A percentile compares a stretch with the other conserved stretches of the same genome.
These are phyloP conservation scores for Kuraishia borneana DNA, from an alignment of 805 yeast genomes.

Conservation along the genomic window DNA sequence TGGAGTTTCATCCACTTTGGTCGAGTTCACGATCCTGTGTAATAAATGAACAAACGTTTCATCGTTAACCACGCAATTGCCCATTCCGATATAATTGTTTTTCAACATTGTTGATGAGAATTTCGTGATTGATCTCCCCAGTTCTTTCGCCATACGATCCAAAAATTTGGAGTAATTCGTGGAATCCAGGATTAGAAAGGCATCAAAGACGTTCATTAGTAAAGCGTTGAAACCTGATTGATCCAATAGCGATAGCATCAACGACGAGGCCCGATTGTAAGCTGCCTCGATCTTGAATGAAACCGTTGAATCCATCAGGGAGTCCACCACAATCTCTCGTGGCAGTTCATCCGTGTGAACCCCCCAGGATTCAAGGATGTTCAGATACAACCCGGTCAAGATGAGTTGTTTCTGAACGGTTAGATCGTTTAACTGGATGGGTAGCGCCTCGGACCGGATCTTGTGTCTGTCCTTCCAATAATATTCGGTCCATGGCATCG, in stretches of 20 bases:
- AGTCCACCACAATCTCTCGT: neutral
- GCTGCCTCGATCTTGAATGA: constrained; percentile 46
- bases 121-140: neutral
- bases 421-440: constrained; percentile 46
- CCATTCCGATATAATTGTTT: neutral
- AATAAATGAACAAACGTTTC: constrained; percentile 28
- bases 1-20: too few species aligned
- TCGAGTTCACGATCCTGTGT: constrained; percentile 37
- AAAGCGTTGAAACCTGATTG: too few species aligned
- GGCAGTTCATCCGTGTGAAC: constrained; percentile 15
- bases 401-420: constrained; percentile 54
- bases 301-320: constrained; percentile 24
- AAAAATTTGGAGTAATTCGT: constrained; percentile 33
- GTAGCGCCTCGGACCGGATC: constrained; percentile 63
- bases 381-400: constrained; percentile 76
- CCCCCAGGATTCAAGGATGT: constrained; percentile 58
- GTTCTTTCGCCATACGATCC: too few species aligned
- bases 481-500: constrained; percentile 28
- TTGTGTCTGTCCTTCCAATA: constrained; percentile 71
- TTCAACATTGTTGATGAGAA: neutral
- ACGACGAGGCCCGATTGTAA: constrained; percentile 54
- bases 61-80: constrained; percentile 4
- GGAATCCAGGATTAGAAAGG: constrained; percentile 41
- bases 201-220: too few species aligned
- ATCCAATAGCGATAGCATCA: constrained; percentile 40